Percentiles rank a stretch among this genome's conserved stretches.
phyloP scores from a whole-genome alignment of 192 early-diverging fungal genomes.

The Coemansia sp. region DNA sequence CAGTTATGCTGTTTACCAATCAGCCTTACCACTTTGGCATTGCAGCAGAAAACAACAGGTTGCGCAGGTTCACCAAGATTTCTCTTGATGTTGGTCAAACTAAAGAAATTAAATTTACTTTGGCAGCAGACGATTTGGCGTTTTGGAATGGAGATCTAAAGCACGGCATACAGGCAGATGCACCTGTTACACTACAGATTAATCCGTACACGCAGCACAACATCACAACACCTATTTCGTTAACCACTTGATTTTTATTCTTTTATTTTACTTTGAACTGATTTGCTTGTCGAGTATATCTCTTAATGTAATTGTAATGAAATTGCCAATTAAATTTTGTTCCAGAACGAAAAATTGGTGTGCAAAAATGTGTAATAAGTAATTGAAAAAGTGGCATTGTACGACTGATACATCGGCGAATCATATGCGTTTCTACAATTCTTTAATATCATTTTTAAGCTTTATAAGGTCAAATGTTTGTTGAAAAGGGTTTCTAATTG shows the following conservation, averaged over 20 bases:
- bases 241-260: background rate
- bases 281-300: too few species aligned
- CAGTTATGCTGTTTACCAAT: slow-evolving; percentile 59
- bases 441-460: too few species aligned
- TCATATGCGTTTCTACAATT: too few species aligned
- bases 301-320: too few species aligned
- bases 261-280: background rate
- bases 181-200: background rate
- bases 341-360: too few species aligned
- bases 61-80: slow-evolving; percentile 59
- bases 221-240: slow-evolving; percentile 7
- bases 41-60: slow-evolving; percentile 56
- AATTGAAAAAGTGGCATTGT: too few species aligned
- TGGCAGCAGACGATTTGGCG: slow-evolving; percentile 40
- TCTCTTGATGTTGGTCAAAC: slow-evolving; percentile 44
- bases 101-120: slow-evolving; percentile 43
- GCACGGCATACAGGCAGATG: background rate
- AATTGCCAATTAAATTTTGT: too few species aligned
- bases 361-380: too few species aligned
- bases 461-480: too few species aligned
- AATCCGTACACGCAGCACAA: slow-evolving; percentile 8
- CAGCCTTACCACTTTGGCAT: slow-evolving; percentile 25
- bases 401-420: too few species aligned
- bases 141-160: slow-evolving; percentile 30
- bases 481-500: too few species aligned